These are phyloP conservation scores for Populus deltoides DNA, from an alignment of 345 rosid genomes.

Conservation along the genomic window DNA sequence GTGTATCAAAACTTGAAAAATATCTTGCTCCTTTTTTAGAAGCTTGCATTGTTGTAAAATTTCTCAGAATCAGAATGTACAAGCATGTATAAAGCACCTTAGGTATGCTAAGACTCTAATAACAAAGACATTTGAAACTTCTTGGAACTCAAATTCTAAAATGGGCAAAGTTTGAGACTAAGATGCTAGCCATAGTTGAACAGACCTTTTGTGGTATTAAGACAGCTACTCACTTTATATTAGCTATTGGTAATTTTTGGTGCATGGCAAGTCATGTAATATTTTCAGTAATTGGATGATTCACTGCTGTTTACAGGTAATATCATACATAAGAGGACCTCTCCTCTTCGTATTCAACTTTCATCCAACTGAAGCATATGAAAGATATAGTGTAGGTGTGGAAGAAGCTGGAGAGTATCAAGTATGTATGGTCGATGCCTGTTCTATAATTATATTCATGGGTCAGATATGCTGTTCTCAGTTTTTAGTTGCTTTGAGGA, in stretches of 20 bases:
- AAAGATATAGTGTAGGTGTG: constrained; percentile 58
- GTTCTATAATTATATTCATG: not conserved
- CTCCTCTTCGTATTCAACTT: constrained; percentile 84
- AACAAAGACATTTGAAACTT: no score
- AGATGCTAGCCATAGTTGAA: no score
- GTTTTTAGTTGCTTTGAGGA: not conserved
- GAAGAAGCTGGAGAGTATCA: constrained; percentile 98
- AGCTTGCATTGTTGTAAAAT: not conserved
- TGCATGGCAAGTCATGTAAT: not conserved
- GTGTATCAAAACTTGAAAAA: not conserved
- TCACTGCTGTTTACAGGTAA: constrained; percentile 52
- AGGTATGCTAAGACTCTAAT: no score
- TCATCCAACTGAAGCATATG: constrained; percentile 69
- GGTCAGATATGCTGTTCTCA: not conserved
- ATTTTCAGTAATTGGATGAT: not conserved
- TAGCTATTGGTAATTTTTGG: not conserved
- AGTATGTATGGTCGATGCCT: constrained; percentile 33
- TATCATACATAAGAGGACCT: constrained; percentile 81
- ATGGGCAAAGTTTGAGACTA: no score
- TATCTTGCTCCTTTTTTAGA: not conserved
- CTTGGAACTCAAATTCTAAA: no score
- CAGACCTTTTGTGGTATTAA: no score
- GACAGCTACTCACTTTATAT: not conserved
- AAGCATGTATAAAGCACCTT: no score
- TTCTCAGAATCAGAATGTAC: no score